These are phyloP conservation scores for Boletus barrowsii DNA, from an alignment of 768 basidiomycete genomes.

Conservation along the genomic window DNA sequence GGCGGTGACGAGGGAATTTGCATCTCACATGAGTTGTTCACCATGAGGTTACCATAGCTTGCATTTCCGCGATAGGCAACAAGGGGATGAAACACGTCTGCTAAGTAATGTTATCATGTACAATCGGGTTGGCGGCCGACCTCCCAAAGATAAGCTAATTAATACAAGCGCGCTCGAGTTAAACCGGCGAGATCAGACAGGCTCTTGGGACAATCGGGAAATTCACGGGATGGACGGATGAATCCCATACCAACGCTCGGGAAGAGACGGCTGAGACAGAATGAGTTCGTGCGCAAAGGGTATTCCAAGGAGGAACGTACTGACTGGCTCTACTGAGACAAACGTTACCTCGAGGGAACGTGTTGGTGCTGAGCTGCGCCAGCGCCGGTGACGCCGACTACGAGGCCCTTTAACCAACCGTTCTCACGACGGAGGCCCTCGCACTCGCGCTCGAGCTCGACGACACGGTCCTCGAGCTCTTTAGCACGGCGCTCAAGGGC, in stretches of 20 bases:
- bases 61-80: too few species aligned
- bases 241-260: neutral
- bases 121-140: neutral
- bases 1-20: too few species aligned
- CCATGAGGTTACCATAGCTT: too few species aligned
- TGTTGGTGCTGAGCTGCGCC: slow-evolving; percentile 38
- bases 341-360: slow-evolving; percentile 15
- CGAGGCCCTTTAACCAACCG: slow-evolving; percentile 87
- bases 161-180: slow-evolving; percentile 16
- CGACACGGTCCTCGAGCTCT: slow-evolving; percentile 76
- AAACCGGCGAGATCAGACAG: neutral
- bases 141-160: neutral
- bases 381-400: slow-evolving; percentile 83
- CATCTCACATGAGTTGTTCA: too few species aligned
- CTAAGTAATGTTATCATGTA: neutral
- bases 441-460: slow-evolving; percentile 86
- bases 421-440: slow-evolving; percentile 87
- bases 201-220: neutral
- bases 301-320: neutral
- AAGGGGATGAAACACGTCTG: too few species aligned
- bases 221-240: neutral
- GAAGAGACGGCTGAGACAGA: neutral
- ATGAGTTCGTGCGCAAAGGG: neutral
- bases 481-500: slow-evolving; percentile 83
- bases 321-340: neutral